Conservation (phyloP, 2,329 filamentous ascomycete species). For the Nemania sp. region DNA sequence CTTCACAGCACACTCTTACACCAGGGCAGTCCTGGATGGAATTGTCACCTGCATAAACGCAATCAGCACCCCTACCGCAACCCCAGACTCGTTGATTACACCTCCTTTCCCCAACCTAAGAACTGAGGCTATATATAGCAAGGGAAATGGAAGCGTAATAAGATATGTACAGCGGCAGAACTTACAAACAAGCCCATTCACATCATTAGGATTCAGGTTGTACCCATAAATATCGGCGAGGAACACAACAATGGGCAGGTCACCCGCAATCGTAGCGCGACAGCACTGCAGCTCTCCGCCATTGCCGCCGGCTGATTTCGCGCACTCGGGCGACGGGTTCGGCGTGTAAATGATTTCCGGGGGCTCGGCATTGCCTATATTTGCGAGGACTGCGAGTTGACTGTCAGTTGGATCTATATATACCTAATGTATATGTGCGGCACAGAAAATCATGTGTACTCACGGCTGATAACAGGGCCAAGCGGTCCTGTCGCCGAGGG, state of each 20-base stretch:
- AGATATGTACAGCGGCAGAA: conserved; percentile 4
- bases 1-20: conserved; percentile 51
- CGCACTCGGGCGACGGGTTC: conserved; percentile 47
- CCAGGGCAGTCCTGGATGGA: conserved; percentile 46
- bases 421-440: neutral
- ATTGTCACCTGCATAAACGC: conserved; percentile 42
- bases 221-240: conserved; percentile 49
- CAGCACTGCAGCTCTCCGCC: conserved; percentile 50
- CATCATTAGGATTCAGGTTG: conserved; percentile 48
- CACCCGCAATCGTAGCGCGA: conserved; percentile 46
- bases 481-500: conserved; percentile 28
- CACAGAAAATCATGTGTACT: conserved; percentile 9
- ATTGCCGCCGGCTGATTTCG: conserved; percentile 47
- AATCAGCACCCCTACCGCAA: conserved; percentile 8
- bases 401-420: too few relatives aligned
- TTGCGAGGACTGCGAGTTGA: conserved; percentile 37
- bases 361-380: conserved; percentile 44
- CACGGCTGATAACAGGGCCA: conserved; percentile 35
- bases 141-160: neutral
- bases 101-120: too few relatives aligned
- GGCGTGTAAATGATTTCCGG: conserved; percentile 45
- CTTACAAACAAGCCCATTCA: conserved; percentile 51
- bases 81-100: too few relatives aligned
- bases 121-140: too few relatives aligned
- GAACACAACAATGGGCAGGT: conserved; percentile 47